Base-by-base conservation (phyloP, 129 eudicot species). In the Centrapalus pauciflorus region DNA sequence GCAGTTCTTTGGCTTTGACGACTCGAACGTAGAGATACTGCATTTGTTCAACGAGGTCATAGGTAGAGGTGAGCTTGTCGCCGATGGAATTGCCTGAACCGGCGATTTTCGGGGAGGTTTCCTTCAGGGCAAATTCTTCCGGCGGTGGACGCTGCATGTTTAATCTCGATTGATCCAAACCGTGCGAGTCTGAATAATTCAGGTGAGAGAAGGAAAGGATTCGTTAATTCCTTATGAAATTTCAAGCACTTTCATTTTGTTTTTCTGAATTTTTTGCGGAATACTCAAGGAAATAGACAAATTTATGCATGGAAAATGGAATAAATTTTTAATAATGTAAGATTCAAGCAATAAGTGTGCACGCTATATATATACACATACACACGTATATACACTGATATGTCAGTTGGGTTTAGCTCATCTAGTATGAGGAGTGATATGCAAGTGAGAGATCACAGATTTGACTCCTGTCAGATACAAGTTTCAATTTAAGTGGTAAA, bases 41-140 rank as follows among this genome's bases (percentile, higher is more conserved):
- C 97, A 91, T 91, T 65, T 91, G 97, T 75, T 91, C 98, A 17
- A 91, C 98, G 34, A 91, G 96, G 70, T 91, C 98, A 41, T 91
- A 91, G 38, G 98, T 85, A 65, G 66, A 74, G 40, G 87, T 81
- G 74, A 87, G 82, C 79, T 91, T 91, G 70, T 91, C 96, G 11
- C 95, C 95, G 14, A 81, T 68, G 2, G 49, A 72, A 56, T 82
- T 83, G 64, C 97, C 94, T n/a, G 94, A 80, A 54, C 93, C 96
- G 19, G 86, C 89, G 33, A 91, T 88, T 14, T 81, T 82, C 0
- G 98, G 98, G 35, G 82, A 20, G 26, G 98, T 91, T 78, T 85
- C 95, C 79, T 79, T 91, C 45, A 91, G 85, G 17, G 95, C 80
- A 35, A 85, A 91, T 69, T 91, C 98, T 61, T 87, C 96, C 7